Base-by-base conservation (phyloP, 2,329 filamentous ascomycete genomes). In the Canariomyces notabilis region DNA sequence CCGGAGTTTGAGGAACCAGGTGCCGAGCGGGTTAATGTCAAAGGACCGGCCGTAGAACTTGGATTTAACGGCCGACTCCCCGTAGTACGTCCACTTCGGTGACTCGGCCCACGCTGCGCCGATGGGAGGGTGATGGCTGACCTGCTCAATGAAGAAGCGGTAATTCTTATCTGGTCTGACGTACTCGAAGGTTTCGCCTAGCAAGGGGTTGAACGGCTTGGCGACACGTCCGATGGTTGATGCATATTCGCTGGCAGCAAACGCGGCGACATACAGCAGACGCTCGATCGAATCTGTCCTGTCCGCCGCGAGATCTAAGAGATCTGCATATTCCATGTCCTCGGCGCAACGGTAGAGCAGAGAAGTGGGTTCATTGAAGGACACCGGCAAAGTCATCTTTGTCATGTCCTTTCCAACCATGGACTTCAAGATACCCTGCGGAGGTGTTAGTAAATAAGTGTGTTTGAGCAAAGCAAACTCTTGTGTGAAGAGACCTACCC, bases 371-470 rank as follows among this genome's bases (percentile, higher is more conserved):
- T 98, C 93, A 68, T 98, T 98, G 73, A 98, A 97, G 0, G 93
- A 95, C 2, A 98, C 93, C 0, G 93, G 93, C 16, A 98, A 72
- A 0, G 93, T 97, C 91, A 98, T 98, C 73, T 94, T 97, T 31
- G 93, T 97, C 93, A 98, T 97, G 63, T 98, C 93, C 66, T 98
- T 97, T 53, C 93, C 93, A 67, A 98, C 95, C 93, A 98, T 97
- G 18, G 91, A 97, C 71, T 97, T 98, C 53, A 98, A 72, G 57
- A 98, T 96, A 56, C 86, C 85, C 90, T 96, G 42, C 6, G 49
- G 11, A 31, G 37, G 8, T 33, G 53, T 66, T 52, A 65, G 61
- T 21, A 36, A 16, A 21, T 26, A 14, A 16, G 6, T 5, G 11
- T 31, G 14, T 20, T 37, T n/a, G 12, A 32, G 26, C 5, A 14